phyloP scores from a whole-genome alignment of 1,139 yeast species.

The Debaryomyces coudertii region DNA sequence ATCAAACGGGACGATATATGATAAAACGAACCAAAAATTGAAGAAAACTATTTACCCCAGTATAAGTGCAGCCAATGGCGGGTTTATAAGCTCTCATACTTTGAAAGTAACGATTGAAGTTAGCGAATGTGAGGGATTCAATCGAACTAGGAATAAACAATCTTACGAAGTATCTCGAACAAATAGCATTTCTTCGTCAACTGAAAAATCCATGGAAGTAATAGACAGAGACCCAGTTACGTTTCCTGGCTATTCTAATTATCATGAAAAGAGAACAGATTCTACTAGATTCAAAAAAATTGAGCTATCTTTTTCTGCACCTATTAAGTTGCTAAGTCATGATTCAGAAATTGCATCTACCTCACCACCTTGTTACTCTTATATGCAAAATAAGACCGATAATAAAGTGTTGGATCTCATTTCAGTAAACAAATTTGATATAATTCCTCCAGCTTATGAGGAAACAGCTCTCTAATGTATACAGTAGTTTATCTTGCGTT shows the following conservation, averaged over 20 bases:
- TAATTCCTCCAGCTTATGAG: conserved; percentile 6
- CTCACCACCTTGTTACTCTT: conserved; percentile 18
- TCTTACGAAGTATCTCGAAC: conserved; percentile 1
- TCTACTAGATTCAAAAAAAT: conserved; percentile 15
- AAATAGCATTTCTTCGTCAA: conserved; percentile 7
- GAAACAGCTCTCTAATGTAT: conserved; percentile 1
- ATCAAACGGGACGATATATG: neutral
- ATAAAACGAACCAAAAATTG: conserved; percentile 3
- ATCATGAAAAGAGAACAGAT: conserved; percentile 14
- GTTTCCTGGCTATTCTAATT: conserved; percentile 17
- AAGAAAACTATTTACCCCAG: conserved; percentile 17
- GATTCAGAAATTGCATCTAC: conserved; percentile 16
- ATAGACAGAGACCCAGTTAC: neutral
- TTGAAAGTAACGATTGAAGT: conserved; percentile 19
- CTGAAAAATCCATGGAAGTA: conserved; percentile 7
- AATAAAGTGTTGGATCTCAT: neutral
- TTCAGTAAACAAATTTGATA: neutral
- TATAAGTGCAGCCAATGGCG: conserved; percentile 11
- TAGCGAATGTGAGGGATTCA: conserved; percentile 13
- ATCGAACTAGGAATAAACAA: neutral
- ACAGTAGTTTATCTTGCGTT: neutral
- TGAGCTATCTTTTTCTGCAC: conserved; percentile 21
- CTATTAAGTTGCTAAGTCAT: conserved; percentile 17
- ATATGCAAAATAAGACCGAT: neutral
- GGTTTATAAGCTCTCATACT: conserved; percentile 17